phyloP scores from a whole-genome alignment of 2,329 filamentous ascomycete species.

The Sporothrix phasma region DNA sequence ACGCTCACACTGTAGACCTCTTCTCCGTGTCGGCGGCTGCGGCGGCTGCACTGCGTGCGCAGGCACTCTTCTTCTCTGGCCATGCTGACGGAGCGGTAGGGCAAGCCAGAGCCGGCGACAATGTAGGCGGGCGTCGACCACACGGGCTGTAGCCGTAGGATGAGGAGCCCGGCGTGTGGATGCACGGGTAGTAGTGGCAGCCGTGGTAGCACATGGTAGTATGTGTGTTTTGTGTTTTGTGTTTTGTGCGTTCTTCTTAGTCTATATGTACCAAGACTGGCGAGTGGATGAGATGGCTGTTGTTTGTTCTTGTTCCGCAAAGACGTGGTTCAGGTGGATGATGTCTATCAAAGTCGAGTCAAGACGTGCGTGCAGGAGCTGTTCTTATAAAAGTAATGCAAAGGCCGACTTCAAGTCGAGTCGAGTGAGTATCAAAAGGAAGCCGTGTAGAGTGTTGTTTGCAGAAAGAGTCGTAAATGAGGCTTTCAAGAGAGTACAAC shows the following conservation, averaged over 20 bases:
- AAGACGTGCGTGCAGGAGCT: background rate
- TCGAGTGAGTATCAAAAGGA: background rate
- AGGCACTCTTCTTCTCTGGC: background rate
- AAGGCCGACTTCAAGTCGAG: background rate
- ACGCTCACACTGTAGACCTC: constrained; percentile 1
- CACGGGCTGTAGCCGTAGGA: background rate
- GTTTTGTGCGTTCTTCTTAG: background rate
- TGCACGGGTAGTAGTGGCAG: background rate
- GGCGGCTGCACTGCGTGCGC: background rate
- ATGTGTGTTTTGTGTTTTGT: background rate
- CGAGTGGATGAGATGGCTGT: background rate
- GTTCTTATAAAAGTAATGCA: background rate
- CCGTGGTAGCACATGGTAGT: background rate
- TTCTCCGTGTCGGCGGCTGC: background rate
- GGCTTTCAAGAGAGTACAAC: too few relatives aligned
- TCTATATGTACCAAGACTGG: too few relatives aligned
- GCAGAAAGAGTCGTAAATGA: too few relatives aligned
- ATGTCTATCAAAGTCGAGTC: background rate
- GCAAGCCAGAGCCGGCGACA: background rate
- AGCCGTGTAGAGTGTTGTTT: background rate
- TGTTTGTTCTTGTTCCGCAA: background rate
- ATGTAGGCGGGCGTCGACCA: background rate
- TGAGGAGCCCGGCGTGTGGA: background rate
- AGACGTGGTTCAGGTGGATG: too few relatives aligned
- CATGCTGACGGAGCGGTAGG: background rate